phyloP scores from a whole-genome alignment of 768 basidiomycete species.

The Leccinum truebloodii region DNA sequence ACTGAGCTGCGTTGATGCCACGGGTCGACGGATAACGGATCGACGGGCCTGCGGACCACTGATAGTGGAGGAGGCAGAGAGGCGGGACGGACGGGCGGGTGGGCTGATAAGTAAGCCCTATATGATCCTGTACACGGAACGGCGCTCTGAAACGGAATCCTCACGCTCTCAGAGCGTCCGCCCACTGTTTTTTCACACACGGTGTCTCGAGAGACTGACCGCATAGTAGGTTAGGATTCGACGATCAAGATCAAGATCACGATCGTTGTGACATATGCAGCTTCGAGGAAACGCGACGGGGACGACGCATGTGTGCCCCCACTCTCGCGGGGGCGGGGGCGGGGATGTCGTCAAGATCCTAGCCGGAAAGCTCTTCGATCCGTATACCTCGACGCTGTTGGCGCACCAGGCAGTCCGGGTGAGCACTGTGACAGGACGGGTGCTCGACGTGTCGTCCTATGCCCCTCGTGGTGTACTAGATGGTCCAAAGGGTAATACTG shows the following conservation, averaged over 20 bases:
- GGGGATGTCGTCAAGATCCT: constrained; percentile 21
- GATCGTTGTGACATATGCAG: background rate
- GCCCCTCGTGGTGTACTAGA: constrained; percentile 5
- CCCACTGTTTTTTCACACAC: background rate
- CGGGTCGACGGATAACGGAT: background rate
- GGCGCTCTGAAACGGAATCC: background rate
- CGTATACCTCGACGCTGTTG: constrained; percentile 41
- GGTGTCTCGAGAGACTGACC: background rate
- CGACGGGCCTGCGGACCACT: background rate
- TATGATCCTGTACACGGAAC: background rate
- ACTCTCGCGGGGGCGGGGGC: background rate
- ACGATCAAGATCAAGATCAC: background rate
- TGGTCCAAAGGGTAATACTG: too few relatives aligned
- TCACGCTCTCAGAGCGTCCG: background rate
- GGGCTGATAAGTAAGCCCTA: background rate
- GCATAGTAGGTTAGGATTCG: background rate
- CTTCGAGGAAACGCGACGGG: background rate
- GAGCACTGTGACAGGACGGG: constrained; percentile 46
- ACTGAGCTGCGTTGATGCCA: background rate
- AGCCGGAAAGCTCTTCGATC: constrained; percentile 55
- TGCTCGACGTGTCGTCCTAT: constrained; percentile 41
- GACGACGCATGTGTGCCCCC: background rate
- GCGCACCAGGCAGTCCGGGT: constrained; percentile 49
- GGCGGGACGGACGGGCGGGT: too few relatives aligned
- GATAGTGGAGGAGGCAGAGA: background rate